A percentile compares a stretch with the other conserved stretches of the same genome.
Conservation (phyloP, 495 filamentous ascomycete species). For the Niebla homalea region DNA sequence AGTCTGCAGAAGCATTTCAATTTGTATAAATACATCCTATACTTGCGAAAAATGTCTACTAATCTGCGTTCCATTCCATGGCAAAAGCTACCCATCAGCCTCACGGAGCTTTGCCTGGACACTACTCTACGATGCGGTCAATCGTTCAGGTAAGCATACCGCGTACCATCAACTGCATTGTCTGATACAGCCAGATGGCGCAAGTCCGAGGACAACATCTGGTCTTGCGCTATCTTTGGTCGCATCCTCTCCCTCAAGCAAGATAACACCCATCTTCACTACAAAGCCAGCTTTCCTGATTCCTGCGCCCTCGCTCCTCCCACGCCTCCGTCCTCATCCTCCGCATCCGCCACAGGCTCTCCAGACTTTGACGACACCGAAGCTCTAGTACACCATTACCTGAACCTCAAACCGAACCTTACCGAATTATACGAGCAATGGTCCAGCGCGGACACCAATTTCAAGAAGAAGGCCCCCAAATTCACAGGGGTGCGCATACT, state of each 20-base stretch:
- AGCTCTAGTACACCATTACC: conserved; percentile 59
- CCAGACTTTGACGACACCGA: conserved; percentile 46
- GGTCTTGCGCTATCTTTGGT: conserved; percentile 80
- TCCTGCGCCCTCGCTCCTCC: conserved; percentile 17
- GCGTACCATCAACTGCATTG: neutral
- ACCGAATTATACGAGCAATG: conserved; percentile 71
- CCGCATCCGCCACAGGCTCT: conserved; percentile 12
- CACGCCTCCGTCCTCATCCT: conserved; percentile 25
- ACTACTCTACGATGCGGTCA: conserved; percentile 86
- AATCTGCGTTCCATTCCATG: conserved; percentile 43
- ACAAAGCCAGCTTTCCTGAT: conserved; percentile 51
- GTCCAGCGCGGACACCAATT: conserved; percentile 76
- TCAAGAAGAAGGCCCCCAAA: conserved; percentile 70
- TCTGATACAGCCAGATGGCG: conserved; percentile 60
- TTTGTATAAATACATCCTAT: no score
- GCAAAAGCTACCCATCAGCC: conserved; percentile 65
- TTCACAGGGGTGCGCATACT: conserved; percentile 93
- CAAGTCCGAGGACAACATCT: conserved; percentile 63
- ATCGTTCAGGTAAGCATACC: conserved; percentile 51
- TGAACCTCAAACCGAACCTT: conserved; percentile 66
- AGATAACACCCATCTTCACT: conserved; percentile 67
- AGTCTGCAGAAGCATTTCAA: no score
- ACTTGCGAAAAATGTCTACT: conserved; percentile 21
- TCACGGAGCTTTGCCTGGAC: conserved; percentile 77
- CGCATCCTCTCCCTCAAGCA: conserved; percentile 76